Percentiles rank a stretch among this genome's conserved stretches.
These are phyloP conservation scores for Diplotaxis tenuifolia DNA, from an alignment of 345 rosid species.

Conservation along the genomic window DNA sequence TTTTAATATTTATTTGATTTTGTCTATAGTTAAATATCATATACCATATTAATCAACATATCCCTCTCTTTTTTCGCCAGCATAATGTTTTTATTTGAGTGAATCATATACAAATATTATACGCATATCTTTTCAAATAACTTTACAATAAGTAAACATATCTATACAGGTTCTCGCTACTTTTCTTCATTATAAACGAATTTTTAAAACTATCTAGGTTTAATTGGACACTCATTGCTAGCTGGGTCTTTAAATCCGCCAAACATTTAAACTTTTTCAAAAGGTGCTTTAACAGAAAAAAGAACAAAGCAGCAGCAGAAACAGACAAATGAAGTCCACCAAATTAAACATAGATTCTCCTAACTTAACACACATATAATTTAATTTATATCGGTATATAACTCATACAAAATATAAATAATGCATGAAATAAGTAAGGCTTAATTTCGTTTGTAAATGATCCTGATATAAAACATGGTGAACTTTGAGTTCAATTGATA, in stretches of 20 bases:
- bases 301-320: conserved; percentile 28
- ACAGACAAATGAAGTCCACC: conserved; percentile 37
- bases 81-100: background rate
- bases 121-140: background rate
- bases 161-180: background rate
- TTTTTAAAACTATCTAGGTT: background rate
- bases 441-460: background rate
- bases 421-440: background rate
- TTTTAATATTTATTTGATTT: background rate
- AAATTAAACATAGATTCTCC: conserved; percentile 24
- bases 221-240: background rate
- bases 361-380: background rate
- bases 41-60: background rate
- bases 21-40: background rate
- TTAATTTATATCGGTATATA: background rate
- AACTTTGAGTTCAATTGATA: background rate
- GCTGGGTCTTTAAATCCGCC: conserved; percentile 4
- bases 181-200: background rate
- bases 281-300: conserved; percentile 28
- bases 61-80: background rate
- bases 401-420: background rate
- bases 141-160: background rate
- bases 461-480: background rate
- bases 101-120: background rate
- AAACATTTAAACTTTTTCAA: conserved; percentile 21